phyloP scores from a whole-genome alignment of 495 filamentous ascomycete species.

The Penicillium ucsense region DNA sequence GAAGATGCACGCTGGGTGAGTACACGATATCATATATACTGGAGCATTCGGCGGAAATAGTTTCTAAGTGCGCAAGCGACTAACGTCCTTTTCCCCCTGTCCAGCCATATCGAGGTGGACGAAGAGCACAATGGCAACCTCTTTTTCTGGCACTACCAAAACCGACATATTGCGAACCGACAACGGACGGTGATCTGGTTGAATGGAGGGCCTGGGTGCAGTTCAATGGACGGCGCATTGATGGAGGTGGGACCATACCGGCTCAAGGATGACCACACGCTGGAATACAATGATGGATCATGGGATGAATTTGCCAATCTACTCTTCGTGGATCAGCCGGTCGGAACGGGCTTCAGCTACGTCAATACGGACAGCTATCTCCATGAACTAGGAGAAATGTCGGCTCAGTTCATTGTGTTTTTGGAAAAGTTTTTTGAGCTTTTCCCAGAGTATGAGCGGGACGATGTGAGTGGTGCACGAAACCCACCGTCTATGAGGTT shows the following conservation, averaged over 20 bases:
- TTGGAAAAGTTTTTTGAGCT: conserved; percentile 80
- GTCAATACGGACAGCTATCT: conserved; percentile 79
- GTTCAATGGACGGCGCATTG: conserved; percentile 90
- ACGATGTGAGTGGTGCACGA: conserved; percentile 62
- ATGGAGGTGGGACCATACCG: conserved; percentile 97
- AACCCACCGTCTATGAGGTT: too few species aligned
- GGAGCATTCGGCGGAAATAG: background rate
- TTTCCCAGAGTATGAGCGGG: conserved; percentile 85
- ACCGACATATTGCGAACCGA: conserved; percentile 84
- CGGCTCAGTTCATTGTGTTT: conserved; percentile 76
- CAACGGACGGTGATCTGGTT: conserved; percentile 94
- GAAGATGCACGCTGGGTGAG: conserved; percentile 98
- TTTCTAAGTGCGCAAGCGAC: too few species aligned
- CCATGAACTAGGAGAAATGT: conserved; percentile 81
- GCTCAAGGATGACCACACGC: conserved; percentile 61
- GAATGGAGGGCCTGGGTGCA: conserved; percentile 93
- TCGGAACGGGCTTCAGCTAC: conserved; percentile 94
- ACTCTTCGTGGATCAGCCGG: conserved; percentile 92
- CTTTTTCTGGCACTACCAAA: conserved; percentile 98
- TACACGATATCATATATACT: conserved; percentile 1
- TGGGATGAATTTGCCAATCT: conserved; percentile 98
- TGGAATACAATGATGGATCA: conserved; percentile 78
- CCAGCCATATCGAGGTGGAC: conserved; percentile 83
- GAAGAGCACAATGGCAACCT: conserved; percentile 77
- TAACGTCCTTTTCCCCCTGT: too few species aligned